Evolutionary conservation across 2,329 filamentous ascomycete species (phyloP).

Genomic region (Neofusicoccum sp.): DNA sequence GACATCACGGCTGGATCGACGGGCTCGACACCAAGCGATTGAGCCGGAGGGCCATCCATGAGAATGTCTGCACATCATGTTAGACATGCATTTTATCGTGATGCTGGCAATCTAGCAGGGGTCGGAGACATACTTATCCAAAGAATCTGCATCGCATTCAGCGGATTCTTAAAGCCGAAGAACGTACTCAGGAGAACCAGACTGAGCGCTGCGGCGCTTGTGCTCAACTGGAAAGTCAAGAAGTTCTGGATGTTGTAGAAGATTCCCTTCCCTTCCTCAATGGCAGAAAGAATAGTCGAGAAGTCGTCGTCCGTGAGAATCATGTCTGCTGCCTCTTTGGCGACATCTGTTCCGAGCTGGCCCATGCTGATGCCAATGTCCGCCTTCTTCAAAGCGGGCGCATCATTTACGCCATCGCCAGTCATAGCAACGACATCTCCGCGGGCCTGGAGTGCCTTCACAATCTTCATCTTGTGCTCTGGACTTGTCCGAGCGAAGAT

Average conservation of each 20-base stretch:
- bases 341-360: constrained; percentile 89
- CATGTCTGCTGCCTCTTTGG: constrained; percentile 95
- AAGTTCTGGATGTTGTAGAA: constrained; percentile 99
- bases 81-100: constrained; percentile 26
- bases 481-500: constrained; percentile 97
- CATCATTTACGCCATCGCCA: constrained; percentile 96
- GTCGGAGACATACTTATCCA: constrained; percentile 83
- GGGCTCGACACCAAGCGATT: constrained; percentile 92
- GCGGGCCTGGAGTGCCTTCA: constrained; percentile 84
- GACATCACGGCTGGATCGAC: constrained; percentile 95
- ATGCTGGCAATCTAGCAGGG: no score
- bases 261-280: constrained; percentile 98
- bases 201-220: constrained; percentile 88
- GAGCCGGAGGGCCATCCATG: constrained; percentile 97
- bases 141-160: constrained; percentile 99
- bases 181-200: constrained; percentile 91
- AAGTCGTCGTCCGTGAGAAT: constrained; percentile 89
- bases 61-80: constrained; percentile 74
- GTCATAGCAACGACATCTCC: constrained; percentile 99
- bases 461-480: constrained; percentile 98
- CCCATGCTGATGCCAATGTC: constrained; percentile 99
- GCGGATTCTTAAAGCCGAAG: constrained; percentile 88
- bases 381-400: constrained; percentile 92
- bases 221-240: constrained; percentile 96
- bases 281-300: constrained; percentile 88